Base-by-base conservation (phyloP, 306 rosid genomes). In the Cicer chorassanicum region DNA sequence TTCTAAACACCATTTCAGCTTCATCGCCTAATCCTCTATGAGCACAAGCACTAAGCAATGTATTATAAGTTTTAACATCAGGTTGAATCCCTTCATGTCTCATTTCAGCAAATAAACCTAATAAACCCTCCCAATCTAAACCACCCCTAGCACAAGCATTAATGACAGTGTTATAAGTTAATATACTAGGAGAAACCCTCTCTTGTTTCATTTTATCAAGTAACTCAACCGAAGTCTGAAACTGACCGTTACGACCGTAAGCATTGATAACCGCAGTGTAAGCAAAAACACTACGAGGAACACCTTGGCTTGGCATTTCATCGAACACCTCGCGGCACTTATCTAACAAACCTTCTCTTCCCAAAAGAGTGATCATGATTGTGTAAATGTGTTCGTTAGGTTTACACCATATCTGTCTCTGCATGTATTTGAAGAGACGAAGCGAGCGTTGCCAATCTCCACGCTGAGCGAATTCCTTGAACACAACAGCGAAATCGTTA, bases 381-480 rank as follows among this genome's bases (percentile, higher is more conserved):
- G 96, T 92, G 77, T 84, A 92, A 9, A 94, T 92, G 68, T 94
- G 97, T 64, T 94, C 97, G 65, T 85, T 94, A 0, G 97, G 99
- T 82, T 92, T 94, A 81, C 99, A 94, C 99, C 99, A 94, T 45
- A 94, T 86, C 88, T 94, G 97, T 2, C 99, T 88, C 89, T 94
- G 97, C 96, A 90, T 95, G 36, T 92, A 88, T 88, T 92, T 95
- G 79, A 95, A 95, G 57, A 95, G 87, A 7, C 98, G 85, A 11
- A 92, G 83, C 16, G 97, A 92, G 1, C 99, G 81, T 76, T 92
- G 99, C 99, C 99, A 92, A 6, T 95, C 97, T 4, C 96, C 96
- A 11, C 98, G 95, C 75, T 86, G 87, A 0, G 99, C 97, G 82
- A 92, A 92, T 79, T 95, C 99, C 91, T 95, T 92, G 84, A 94